Conservation (phyloP, 2,329 filamentous ascomycete genomes). For the Amylocarpus encephaloides region DNA sequence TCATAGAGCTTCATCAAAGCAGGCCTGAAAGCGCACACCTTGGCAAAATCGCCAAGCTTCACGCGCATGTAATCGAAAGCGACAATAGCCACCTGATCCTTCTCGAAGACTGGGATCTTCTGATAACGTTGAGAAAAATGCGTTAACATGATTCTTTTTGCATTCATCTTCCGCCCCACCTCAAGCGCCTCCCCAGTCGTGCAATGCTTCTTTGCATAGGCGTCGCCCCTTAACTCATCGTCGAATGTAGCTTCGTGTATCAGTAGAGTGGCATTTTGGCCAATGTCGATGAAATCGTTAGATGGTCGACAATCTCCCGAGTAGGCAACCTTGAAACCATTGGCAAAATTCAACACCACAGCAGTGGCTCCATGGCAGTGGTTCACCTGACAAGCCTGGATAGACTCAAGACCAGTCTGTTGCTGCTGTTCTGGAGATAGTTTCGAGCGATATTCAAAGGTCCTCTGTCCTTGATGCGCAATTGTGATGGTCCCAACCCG, state of each 20-base stretch:
- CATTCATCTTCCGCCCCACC: constrained; percentile 72
- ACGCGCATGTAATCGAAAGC: constrained; percentile 78
- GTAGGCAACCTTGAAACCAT: constrained; percentile 81
- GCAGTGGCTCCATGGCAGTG: constrained; percentile 80
- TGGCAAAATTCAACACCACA: constrained; percentile 69
- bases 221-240: constrained; percentile 73
- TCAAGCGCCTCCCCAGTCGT: constrained; percentile 81
- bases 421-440: constrained; percentile 39
- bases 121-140: constrained; percentile 93
- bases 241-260: constrained; percentile 97
- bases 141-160: constrained; percentile 74
- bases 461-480: constrained; percentile 1
- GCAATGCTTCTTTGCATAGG: constrained; percentile 80
- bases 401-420: constrained; percentile 54
- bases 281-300: constrained; percentile 61
- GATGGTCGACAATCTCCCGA: constrained; percentile 90
- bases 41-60: constrained; percentile 61
- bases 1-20: constrained; percentile 53
- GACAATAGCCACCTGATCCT: constrained; percentile 59
- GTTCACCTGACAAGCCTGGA: constrained; percentile 61
- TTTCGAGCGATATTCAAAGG: constrained; percentile 22
- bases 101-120: constrained; percentile 34
- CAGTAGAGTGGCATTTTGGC: constrained; percentile 69
- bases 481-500: constrained; percentile 29
- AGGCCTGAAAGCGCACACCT: constrained; percentile 56